Evolutionary conservation across 139 green algal genomes (phyloP), one percentile per base, ranked within the genome.

Genomic region (Protoeuglena noctilucae): DNA sequence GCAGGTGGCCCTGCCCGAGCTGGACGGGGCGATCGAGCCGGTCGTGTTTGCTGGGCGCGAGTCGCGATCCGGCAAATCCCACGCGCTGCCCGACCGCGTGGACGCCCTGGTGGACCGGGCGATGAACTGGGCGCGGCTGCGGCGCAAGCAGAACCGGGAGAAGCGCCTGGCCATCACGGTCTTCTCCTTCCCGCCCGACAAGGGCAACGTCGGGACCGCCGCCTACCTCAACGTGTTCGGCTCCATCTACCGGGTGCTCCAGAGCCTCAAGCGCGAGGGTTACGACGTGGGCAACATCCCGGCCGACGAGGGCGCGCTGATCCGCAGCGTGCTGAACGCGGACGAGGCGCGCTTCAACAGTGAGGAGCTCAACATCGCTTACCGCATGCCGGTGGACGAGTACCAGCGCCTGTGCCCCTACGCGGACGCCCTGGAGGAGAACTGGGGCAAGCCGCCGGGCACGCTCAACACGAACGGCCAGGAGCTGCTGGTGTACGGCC

Each of bases 181-280:
- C 17, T 98, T 98, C 87, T 83, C 63, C 69, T 98, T 98, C 80
- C 90, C 90, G 9, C 90, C 90, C 21, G 90, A 98, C 81, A 98
- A 98, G 80, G 90, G 90, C 72, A 98, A 98, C 61, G 90, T 98
- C 6, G 90, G 90, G 58, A 98, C 90, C 22, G 90, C 90, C 29
- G 90, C 90, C 43, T 98, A 98, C 82, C 79, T 98, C 50, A 98
- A 98, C 58, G 90, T 98, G 7, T 98, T 98, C 68, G 83, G 87
- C 49, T 95, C 85, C 68, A 98, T 98, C 78, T 86, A 73, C 82
- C 50, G 60, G 7, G 83, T 93, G 50, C 76, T 94, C 30, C 80
- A 85, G 70, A 77, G 94, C 58, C 67, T 98, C 27, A 67, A 91
- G 68, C 28, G 31, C 9, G 66, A 94, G 23, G 85, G 90, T 51